Base-by-base conservation (phyloP, 495 filamentous ascomycete genomes). In the Hyphodiscus hymeniophilus region DNA sequence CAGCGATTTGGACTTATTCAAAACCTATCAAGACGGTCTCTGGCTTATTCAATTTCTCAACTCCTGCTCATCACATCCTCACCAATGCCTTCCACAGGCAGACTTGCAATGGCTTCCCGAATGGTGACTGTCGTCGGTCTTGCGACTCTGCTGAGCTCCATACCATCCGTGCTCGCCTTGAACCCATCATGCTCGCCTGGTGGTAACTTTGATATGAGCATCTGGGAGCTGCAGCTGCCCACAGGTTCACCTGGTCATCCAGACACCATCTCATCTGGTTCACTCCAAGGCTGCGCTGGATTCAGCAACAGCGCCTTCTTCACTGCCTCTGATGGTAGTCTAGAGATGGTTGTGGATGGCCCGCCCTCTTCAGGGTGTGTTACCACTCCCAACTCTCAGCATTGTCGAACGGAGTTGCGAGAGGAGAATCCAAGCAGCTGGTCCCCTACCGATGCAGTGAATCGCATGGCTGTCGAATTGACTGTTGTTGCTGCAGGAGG, bases 371-470 rank as follows among this genome's bases (percentile, higher is more conserved):
- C 62, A 3, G 61, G 60, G 38, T 70, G 67, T 47, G 63, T 63
- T 7, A 67, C 61, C 17, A 67, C 66, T 7, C 38, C 57, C 10
- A 56, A 61, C 45, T 64, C 60, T 55, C 15, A 59, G 43, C 67
- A 70, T 47, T 70, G 67, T 57, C 63, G 67, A 22, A 70, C 66
- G 13, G 67, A 70, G 52, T 50, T 70, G 5, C 60, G 66, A 3
- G 67, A 70, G 48, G 35, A 42, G n/a, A 33, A 45, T 7, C 51
- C 55, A 10, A 24, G 32, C 17, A 60, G 50, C 17, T 66, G 65
- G 62, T 48, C 57, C 38, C 59, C 65, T 24, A 60, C 56, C 36
- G 54, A 35, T 34, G 26, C 50, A 11, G 55, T 51, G 18, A 70
- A 70, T 54, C 38, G 54, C 17, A 49, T 70, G n/a, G 61, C 52